Conservation (phyloP, 345 rosid genomes). For the Syzygium jambos region DNA sequence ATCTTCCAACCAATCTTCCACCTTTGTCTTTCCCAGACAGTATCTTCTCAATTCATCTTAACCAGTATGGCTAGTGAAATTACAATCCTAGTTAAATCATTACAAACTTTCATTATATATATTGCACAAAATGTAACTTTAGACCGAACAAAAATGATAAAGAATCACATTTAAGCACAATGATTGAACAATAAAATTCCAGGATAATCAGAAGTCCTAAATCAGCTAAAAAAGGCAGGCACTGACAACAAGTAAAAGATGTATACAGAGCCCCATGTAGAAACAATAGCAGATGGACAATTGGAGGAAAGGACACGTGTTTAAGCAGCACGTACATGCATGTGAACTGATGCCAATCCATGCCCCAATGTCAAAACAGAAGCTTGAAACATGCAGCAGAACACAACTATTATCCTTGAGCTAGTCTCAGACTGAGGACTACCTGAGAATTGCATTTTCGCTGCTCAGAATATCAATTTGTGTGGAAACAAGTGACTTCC, state of each 20-base stretch:
- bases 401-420: background rate
- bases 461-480: conserved; percentile 21
- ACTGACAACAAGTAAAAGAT: background rate
- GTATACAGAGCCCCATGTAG: background rate
- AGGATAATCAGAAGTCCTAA: background rate
- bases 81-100: background rate
- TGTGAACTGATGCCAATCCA: background rate
- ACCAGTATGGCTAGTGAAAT: background rate
- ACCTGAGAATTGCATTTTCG: conserved; percentile 36
- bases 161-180: background rate
- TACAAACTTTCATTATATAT: background rate
- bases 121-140: background rate
- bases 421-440: background rate
- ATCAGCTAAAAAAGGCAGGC: background rate
- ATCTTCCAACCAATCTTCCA: background rate
- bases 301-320: background rate
- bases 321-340: background rate
- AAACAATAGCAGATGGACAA: background rate
- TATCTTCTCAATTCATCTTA: background rate
- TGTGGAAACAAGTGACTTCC: conserved; percentile 30
- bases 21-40: background rate
- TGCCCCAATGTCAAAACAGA: background rate
- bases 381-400: background rate
- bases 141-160: background rate
- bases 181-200: background rate